Percentiles rank a stretch among this genome's conserved stretches.
These are phyloP conservation scores for Boletus speciosus DNA, from an alignment of 768 basidiomycete genomes.

Conservation along the genomic window DNA sequence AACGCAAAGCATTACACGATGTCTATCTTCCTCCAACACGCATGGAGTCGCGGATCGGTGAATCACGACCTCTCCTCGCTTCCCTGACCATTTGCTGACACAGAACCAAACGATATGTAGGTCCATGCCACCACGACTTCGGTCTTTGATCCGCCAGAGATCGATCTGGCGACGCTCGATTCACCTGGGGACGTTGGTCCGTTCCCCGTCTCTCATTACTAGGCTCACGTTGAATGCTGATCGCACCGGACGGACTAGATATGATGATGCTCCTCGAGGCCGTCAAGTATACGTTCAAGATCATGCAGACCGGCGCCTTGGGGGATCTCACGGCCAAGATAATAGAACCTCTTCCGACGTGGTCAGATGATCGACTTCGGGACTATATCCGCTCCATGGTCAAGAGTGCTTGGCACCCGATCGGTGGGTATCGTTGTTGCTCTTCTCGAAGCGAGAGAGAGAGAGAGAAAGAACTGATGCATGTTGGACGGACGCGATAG, in stretches of 20 bases:
- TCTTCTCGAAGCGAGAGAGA: background rate
- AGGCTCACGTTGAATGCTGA: background rate
- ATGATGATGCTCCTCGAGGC: slow-evolving; percentile 17
- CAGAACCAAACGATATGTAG: background rate
- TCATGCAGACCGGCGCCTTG: slow-evolving; percentile 15
- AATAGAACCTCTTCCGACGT: slow-evolving; percentile 13
- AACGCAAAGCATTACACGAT: slow-evolving; percentile 11
- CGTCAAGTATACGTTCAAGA: slow-evolving; percentile 7
- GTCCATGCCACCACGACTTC: slow-evolving; percentile 16
- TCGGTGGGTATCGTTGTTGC: background rate
- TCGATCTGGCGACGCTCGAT: slow-evolving; percentile 12
- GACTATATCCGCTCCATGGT: slow-evolving; percentile 11
- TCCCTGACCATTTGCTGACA: background rate
- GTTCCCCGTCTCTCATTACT: background rate
- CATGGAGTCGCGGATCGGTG: slow-evolving; percentile 17
- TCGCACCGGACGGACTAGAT: background rate
- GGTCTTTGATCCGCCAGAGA: slow-evolving; percentile 14
- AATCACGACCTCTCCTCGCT: background rate
- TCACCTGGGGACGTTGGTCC: slow-evolving; percentile 9
- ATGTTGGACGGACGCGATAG: background rate
- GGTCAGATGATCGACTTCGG: slow-evolving; percentile 12
- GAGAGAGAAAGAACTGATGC: background rate
- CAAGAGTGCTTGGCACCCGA: slow-evolving; percentile 8
- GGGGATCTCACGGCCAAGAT: slow-evolving; percentile 12
- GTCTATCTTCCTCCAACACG: slow-evolving; percentile 12